Evolutionary conservation across 352 stramenopile genomes (phyloP), one percentile per base, ranked within the genome.

Genomic region (Pythium utonaiense): DNA sequence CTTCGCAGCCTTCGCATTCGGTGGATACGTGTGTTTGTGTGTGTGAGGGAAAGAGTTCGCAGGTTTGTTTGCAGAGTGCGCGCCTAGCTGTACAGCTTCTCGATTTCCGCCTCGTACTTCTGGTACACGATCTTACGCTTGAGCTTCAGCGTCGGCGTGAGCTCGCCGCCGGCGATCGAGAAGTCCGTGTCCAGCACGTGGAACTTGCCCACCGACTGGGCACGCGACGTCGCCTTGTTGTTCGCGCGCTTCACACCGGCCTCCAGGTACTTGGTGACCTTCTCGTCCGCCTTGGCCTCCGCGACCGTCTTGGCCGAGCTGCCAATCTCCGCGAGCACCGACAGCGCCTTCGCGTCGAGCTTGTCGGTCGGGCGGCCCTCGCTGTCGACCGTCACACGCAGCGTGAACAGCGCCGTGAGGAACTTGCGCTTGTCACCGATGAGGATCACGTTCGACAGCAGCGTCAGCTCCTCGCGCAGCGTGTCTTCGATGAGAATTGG

Each of bases 101-200:
- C 91, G 47, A 98, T 93, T 30, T 90, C 53, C 31, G 91, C 73
- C 7, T 74, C 76, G 73, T 98, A 97, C 75, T 98, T 98, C 54
- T 98, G 84, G 28, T 88, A 57, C 53, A 97, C 91, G 38, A 97
- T 48, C 66, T 89, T 88, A 56, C 95, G 91, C 86, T 98, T 98
- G 40, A 98, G 75, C 77, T 99, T 99, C 60, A 98, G 78, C 64
- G 96, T 98, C 33, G 96, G 93, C 49, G 95, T 98, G n/a, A 99
- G 76, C 66, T 98, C 95, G 57, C 91, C 88, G 44, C 77, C 89
- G 45, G 69, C 63, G 38, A 98, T 89, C 34, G 83, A 95, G 61
- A 98, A 98, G 73, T 98, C 91, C 52, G 74, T 79, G 53, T 92
- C 76, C 19, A 98, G 67, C 41, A 97, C 74, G 53, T 77, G 63